phyloP scores from a whole-genome alignment of 2,329 filamentous ascomycete genomes.

The Neurospora crassa region DNA sequence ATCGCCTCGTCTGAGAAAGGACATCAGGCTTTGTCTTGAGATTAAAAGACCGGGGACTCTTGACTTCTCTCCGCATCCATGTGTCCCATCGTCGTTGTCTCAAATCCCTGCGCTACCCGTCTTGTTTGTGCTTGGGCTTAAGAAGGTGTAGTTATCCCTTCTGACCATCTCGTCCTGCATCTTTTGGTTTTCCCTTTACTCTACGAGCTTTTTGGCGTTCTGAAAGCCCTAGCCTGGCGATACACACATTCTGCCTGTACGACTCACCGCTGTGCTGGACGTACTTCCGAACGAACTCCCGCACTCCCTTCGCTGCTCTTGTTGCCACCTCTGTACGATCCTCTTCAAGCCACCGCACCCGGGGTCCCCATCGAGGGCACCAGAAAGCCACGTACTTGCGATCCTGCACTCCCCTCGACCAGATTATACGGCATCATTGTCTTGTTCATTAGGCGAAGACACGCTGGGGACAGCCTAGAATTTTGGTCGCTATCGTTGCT shows the following conservation, averaged over 20 bases:
- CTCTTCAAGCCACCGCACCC: slow-evolving; percentile 20
- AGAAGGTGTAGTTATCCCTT: slow-evolving; percentile 15
- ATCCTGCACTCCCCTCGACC: slow-evolving; percentile 20
- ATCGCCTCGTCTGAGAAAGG: slow-evolving; percentile 13
- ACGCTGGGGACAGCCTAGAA: slow-evolving; percentile 1
- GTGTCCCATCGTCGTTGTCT: slow-evolving; percentile 32
- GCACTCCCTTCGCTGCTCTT: slow-evolving; percentile 13
- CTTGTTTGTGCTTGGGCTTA: slow-evolving; percentile 11
- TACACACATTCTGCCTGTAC: slow-evolving; percentile 11
- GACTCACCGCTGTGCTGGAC: slow-evolving; percentile 8
- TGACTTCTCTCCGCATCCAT: slow-evolving; percentile 26
- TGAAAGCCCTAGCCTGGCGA: slow-evolving; percentile 4
- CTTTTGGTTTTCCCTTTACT: slow-evolving; percentile 2
- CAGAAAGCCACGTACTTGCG: slow-evolving; percentile 26
- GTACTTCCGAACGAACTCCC: slow-evolving; percentile 7
- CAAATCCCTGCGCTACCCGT: slow-evolving; percentile 32
- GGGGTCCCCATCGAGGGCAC: slow-evolving; percentile 22
- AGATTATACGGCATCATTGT: slow-evolving; percentile 10
- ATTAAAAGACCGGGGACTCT: slow-evolving; percentile 22
- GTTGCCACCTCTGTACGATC: slow-evolving; percentile 22
- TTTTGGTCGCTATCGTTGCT: slow-evolving; percentile 3
- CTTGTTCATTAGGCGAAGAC: slow-evolving; percentile 6
- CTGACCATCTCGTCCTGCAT: slow-evolving; percentile 3
- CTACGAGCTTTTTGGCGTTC: slow-evolving; percentile 2
- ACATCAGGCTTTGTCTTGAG: slow-evolving; percentile 13